Base-by-base conservation (phyloP, 306 rosid genomes). In the Cucurbita argyrosperma region DNA sequence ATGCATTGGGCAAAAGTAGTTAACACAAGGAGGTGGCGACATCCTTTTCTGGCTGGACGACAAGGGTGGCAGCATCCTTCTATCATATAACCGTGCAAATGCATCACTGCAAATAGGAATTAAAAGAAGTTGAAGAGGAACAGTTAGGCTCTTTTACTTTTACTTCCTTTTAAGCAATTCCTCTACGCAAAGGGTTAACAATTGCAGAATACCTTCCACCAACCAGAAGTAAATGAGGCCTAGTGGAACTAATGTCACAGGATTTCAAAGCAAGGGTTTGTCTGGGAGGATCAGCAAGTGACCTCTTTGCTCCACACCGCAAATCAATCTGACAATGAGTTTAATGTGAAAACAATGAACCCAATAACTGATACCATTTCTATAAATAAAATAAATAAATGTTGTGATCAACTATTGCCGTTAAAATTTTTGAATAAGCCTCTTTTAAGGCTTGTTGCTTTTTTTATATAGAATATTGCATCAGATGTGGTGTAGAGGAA, bases 1-100 rank as follows among this genome's bases (percentile, higher is more conserved):
- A 83, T 95, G 99, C 96, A 89, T 89, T 18, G 99, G 99, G 77
- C 99, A 91, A 80, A 90, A 95, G 81, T 89, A 95, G 83, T 85
- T 91, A 80, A 91, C 96, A 79, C 99, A 95, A 64, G 88, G 92
- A 81, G 99, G 97, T 39, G 99, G 89, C 12, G 89, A 77, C 86
- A 78, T 85, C 83, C 88, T 89, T 82, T 86, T 83, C 81, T 78
- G 85, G 75, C 93, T 84, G 62, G 96, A 89, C 75, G 92, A 82
- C 71, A 84, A 77, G 65, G 97, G 90, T 1, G 97, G 92, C 69
- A 95, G 83, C 96, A 91, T 95, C 90, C 99, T 91, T 83, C 99
- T 83, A 79, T 95, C 99, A 78, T 95, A 91, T 80, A 95, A 80
- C 64, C 99, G 99, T 10, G 99, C 99, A 79, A 95, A 95, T 70